These are phyloP conservation scores for Pneumocystis jirovecii DNA, from an alignment of 1,139 yeast species.

Conservation along the genomic window DNA sequence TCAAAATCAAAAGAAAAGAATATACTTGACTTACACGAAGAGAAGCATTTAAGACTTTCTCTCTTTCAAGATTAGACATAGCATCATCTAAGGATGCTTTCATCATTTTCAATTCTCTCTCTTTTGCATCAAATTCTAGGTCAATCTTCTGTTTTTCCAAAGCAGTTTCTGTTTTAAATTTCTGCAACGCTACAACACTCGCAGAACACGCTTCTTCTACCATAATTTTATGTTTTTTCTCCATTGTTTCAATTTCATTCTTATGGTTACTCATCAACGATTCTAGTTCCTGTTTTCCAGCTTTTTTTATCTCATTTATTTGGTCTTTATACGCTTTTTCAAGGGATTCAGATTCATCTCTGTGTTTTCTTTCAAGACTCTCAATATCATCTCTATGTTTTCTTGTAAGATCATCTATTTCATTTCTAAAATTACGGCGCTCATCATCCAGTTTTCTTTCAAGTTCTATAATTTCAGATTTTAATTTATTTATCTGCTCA, in stretches of 20 bases:
- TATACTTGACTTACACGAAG: conserved; percentile 26
- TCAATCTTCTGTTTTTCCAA: conserved; percentile 26
- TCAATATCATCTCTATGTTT: neutral
- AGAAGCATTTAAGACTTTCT: conserved; percentile 22
- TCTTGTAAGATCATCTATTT: neutral
- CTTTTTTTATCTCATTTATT: conserved; percentile 3
- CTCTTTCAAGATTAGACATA: conserved; percentile 16
- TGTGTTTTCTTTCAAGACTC: neutral
- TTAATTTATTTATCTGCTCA: neutral
- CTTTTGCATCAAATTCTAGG: conserved; percentile 25
- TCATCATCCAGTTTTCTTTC: neutral
- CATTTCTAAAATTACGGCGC: neutral
- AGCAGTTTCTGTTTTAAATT: conserved; percentile 23
- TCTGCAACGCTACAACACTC: neutral
- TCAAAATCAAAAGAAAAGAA: neutral
- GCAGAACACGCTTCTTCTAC: conserved; percentile 8
- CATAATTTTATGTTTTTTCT: conserved; percentile 5
- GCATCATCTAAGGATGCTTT: conserved; percentile 25
- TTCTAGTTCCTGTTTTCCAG: conserved; percentile 9
- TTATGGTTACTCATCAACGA: conserved; percentile 5
- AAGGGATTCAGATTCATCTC: conserved; percentile 1
- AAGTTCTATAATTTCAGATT: neutral
- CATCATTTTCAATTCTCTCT: conserved; percentile 22
- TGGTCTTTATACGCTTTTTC: neutral
- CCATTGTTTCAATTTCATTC: conserved; percentile 13